Base-by-base conservation (phyloP, 1,284 basidiomycete species). In the Schizophyllum amplum region DNA sequence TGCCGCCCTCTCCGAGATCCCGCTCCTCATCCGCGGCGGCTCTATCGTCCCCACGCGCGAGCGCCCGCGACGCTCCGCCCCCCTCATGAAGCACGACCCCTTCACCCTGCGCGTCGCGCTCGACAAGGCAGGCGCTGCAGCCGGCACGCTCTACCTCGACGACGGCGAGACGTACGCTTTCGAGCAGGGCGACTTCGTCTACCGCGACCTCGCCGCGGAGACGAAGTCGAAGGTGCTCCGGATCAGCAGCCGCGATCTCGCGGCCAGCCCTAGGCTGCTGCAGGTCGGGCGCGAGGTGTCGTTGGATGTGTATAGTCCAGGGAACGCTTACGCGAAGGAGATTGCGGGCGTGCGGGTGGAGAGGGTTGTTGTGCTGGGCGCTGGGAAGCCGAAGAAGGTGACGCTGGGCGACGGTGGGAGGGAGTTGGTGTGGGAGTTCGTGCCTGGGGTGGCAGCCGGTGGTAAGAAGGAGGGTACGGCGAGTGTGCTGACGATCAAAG, bases 141-240 rank as follows among this genome's bases (percentile, higher is more conserved):
- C 68, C 2, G 96, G 96, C 33, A 89, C 94, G 68, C 77, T 99
- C 46, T 99, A 99, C 72, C 80, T 97, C 56, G 97, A 99, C 69
- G 97, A 99, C 66, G 96, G 97, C 5, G 90, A 90, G 61, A 86
- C 89, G 0, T 98, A 87, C 71, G 77, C 79, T 1, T 87, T 94
- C 72, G 76, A 85, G 62, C 66, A 81, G 4, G 95, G 96, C 27
- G 78, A 94, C 53, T 86, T 91, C 67, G 77, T 98, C 54, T 95
- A 90, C 89, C 82, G 90, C 58, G 75, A 77, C 59, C 89, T 95
- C 68, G 67, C 68, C n/a, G 86, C 89, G 20, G 75, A 75, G 67
- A 62, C 68, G 24, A 68, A 70, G 55, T 72, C 68, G 65, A 76
- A 75, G 68, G 73, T 71, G 47, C 63, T 82, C 51, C 73, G 72